These are phyloP conservation scores for Fomitopsis pulvina DNA, from an alignment of 768 basidiomycete genomes.

Conservation along the genomic window DNA sequence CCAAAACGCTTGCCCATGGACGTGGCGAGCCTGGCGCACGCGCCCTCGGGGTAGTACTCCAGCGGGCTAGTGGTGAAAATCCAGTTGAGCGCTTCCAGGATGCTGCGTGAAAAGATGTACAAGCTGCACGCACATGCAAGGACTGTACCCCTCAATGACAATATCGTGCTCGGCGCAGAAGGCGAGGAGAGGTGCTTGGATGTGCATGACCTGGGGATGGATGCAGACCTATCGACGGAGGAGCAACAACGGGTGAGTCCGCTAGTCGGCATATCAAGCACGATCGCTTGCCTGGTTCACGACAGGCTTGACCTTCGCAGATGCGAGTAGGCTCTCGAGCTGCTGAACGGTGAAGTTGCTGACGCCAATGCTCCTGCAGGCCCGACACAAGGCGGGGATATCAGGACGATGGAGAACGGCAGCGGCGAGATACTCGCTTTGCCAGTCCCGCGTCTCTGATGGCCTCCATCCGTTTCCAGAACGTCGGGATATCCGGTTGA, in stretches of 20 bases:
- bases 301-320: constrained; percentile 55
- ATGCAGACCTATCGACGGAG: constrained; percentile 43
- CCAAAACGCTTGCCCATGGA: constrained; percentile 44
- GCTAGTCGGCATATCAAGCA: not conserved
- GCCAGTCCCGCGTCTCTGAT: constrained; percentile 49
- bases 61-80: constrained; percentile 40
- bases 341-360: constrained; percentile 59
- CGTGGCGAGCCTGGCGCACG: constrained; percentile 53
- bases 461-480: constrained; percentile 59
- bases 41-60: constrained; percentile 51
- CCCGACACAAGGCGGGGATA: not conserved
- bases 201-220: constrained; percentile 62
- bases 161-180: constrained; percentile 54
- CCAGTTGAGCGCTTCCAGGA: not conserved
- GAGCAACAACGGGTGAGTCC: not conserved
- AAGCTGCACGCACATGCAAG: constrained; percentile 43
- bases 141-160: constrained; percentile 65
- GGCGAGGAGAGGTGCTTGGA: constrained; percentile 48
- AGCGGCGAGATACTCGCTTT: constrained; percentile 32
- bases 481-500: constrained; percentile 50
- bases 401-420: not conserved
- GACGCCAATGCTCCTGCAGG: constrained; percentile 59
- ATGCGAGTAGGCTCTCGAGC: constrained; percentile 45
- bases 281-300: constrained; percentile 56
- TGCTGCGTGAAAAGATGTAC: not conserved